Percentiles rank a stretch among this genome's conserved stretches.
Evolutionary conservation across 164 flowering plant species (phyloP).

Genomic region (Nelumbo lutea): DNA sequence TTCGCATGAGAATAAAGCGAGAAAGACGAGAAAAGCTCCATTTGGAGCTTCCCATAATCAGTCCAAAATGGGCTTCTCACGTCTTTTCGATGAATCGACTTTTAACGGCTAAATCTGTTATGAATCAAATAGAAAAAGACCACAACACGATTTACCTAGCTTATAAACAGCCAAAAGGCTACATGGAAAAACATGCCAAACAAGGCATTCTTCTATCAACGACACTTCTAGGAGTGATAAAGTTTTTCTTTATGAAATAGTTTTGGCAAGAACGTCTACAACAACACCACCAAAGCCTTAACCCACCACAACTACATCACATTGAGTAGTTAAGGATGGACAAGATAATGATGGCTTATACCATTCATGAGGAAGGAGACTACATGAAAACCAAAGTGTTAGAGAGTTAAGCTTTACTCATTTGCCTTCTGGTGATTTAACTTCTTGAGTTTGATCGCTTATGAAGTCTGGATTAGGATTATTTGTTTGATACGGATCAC

Average conservation of each 20-base stretch:
- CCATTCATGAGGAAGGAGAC: background rate
- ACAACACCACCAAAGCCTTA: conserved; percentile 79
- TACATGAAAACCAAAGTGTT: conserved; percentile 36
- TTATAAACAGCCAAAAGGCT: no score
- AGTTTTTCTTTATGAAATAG: conserved; percentile 48
- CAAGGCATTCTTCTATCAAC: conserved; percentile 30
- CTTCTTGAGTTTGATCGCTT: conserved; percentile 5
- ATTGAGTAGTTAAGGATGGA: conserved; percentile 34
- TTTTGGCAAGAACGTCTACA: conserved; percentile 64
- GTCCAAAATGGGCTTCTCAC: no score
- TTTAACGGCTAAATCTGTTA: no score
- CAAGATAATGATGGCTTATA: background rate
- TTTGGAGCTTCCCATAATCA: no score
- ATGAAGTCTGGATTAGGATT: conserved; percentile 52
- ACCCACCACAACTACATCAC: conserved; percentile 80
- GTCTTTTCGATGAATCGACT: no score
- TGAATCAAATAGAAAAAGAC: no score
- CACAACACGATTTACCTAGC: no score
- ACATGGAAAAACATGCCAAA: no score
- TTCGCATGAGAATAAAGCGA: no score
- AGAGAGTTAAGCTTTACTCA: conserved; percentile 21
- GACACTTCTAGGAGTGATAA: conserved; percentile 76
- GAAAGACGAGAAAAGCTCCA: no score
- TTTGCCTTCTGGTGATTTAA: conserved; percentile 2
- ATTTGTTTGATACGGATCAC: no score